Conservation (phyloP, 202 grass and related monocot species). For the Setaria italica region DNA sequence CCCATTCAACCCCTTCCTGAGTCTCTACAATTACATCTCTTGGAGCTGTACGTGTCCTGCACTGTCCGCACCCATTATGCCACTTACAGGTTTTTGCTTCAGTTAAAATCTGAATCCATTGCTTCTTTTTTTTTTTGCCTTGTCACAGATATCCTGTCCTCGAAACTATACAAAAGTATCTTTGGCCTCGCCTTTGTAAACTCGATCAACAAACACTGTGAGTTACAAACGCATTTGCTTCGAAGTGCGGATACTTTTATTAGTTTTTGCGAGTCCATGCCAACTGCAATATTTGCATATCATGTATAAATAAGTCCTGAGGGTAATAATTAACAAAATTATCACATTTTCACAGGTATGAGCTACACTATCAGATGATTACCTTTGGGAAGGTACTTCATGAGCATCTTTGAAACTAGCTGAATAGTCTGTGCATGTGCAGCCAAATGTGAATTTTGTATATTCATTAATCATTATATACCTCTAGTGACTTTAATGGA, state of each 20-base stretch:
- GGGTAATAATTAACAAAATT: constrained; percentile 36
- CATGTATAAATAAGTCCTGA: constrained; percentile 27
- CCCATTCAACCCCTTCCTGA: constrained; percentile 92
- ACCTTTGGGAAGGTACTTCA: constrained; percentile 95
- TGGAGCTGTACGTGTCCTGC: constrained; percentile 70
- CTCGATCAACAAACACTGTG: constrained; percentile 91
- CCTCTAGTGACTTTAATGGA: not conserved
- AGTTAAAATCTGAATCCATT: constrained; percentile 26
- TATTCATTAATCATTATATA: not conserved
- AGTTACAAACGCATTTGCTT: constrained; percentile 43
- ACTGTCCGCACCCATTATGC: constrained; percentile 20
- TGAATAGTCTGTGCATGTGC: not conserved
- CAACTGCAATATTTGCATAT: constrained; percentile 31
- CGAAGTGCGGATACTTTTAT: constrained; percentile 24
- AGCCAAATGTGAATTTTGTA: constrained; percentile 11
- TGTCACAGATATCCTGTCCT: constrained; percentile 85
- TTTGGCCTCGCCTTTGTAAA: constrained; percentile 97
- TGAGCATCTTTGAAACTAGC: constrained; percentile 33
- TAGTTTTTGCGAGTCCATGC: constrained; percentile 30
- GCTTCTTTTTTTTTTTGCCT: constrained; percentile 47
- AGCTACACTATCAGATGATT: constrained; percentile 99
- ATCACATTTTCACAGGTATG: constrained; percentile 72
- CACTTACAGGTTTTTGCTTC: constrained; percentile 13
- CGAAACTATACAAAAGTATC: constrained; percentile 88
- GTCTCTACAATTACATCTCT: constrained; percentile 85